Conservation (phyloP, 352 stramenopile genomes). For the Phytophthora vignae region DNA sequence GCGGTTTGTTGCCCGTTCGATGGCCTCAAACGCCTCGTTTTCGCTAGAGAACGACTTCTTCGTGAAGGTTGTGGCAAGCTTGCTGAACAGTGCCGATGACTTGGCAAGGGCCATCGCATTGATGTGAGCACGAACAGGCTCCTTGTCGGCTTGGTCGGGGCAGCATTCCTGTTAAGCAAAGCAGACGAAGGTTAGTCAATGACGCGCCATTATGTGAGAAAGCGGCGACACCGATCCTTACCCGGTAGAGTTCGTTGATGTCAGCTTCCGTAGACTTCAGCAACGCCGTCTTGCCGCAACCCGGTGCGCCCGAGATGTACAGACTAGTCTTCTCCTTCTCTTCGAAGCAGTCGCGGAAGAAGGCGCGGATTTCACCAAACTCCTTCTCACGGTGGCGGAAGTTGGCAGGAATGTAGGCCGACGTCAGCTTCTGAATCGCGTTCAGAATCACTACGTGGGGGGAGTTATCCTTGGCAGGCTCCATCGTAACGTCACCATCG, state of each 20-base stretch:
- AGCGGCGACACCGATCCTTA: conserved; percentile 30
- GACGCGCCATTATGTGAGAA: conserved; percentile 6
- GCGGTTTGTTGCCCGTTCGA: conserved; percentile 60
- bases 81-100: conserved; percentile 55
- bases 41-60: conserved; percentile 50
- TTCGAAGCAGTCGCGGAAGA: conserved; percentile 69
- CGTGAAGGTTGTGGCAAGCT: conserved; percentile 65
- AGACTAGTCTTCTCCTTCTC: conserved; percentile 62
- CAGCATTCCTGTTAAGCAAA: conserved; percentile 42
- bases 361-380: conserved; percentile 54
- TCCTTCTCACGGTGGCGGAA: conserved; percentile 76
- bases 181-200: conserved; percentile 2
- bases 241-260: conserved; percentile 63
- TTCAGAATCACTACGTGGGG: conserved; percentile 30
- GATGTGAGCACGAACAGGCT: conserved; percentile 62
- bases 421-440: conserved; percentile 61
- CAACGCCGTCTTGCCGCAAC: conserved; percentile 82
- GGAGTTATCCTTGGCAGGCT: conserved; percentile 16
- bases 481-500: conserved; percentile 7
- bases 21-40: conserved; percentile 70
- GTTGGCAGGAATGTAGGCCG: conserved; percentile 49
- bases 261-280: conserved; percentile 60
- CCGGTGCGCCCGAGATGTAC: conserved; percentile 83
- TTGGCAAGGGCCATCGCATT: conserved; percentile 80
- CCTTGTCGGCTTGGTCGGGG: conserved; percentile 33